These are phyloP conservation scores for Hypoxylon sp. DNA, from an alignment of 2,329 filamentous ascomycete species.

Conservation along the genomic window DNA sequence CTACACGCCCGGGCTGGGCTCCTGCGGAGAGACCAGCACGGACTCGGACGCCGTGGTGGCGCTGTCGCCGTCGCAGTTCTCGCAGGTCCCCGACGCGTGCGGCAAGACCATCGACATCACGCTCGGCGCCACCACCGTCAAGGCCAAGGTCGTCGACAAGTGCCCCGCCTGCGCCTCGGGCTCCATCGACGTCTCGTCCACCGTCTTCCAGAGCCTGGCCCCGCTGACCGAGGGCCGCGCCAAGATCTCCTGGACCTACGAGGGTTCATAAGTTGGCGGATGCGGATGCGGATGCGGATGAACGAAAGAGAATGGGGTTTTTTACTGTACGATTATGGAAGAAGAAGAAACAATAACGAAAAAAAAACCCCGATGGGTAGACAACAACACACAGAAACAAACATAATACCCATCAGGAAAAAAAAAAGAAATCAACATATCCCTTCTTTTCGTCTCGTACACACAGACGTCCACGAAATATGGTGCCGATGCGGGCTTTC, in stretches of 20 bases:
- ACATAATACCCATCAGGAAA: too few relatives aligned
- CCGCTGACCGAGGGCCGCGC: constrained; percentile 39
- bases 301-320: too few relatives aligned
- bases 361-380: too few relatives aligned
- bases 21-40: constrained; percentile 39
- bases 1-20: constrained; percentile 43
- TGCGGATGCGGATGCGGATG: too few relatives aligned
- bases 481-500: too few relatives aligned
- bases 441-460: too few relatives aligned
- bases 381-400: too few relatives aligned
- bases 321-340: too few relatives aligned
- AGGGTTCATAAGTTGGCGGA: constrained; percentile 12
- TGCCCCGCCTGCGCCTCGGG: constrained; percentile 42
- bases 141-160: constrained; percentile 46
- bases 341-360: too few relatives aligned
- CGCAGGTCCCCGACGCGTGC: constrained; percentile 38
- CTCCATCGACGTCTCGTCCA: constrained; percentile 45
- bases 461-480: too few relatives aligned
- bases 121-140: constrained; percentile 33
- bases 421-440: too few relatives aligned
- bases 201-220: constrained; percentile 42
- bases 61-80: constrained; percentile 40
- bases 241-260: constrained; percentile 39
- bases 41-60: constrained; percentile 42
- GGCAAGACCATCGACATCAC: constrained; percentile 45